Evolutionary conservation across 148 eudicot genomes (phyloP).

Genomic region (Amaranthus hypochondriacus): DNA sequence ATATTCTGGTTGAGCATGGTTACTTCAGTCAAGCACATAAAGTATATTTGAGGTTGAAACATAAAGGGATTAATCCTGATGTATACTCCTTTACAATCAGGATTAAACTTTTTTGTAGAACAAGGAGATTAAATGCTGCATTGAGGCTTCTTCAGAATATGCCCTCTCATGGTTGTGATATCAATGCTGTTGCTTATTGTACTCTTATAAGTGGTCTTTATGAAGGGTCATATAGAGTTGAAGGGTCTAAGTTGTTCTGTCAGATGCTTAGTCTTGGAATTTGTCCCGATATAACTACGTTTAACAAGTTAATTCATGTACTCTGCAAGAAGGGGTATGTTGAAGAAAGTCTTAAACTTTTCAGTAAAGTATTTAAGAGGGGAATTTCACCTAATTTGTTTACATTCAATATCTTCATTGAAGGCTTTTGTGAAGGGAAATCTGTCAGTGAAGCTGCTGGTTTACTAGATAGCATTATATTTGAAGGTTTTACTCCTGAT

Average conservation of each 20-base stretch:
- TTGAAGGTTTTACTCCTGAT: constrained; percentile 66
- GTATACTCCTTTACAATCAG: constrained; percentile 76
- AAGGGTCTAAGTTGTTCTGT: constrained; percentile 67
- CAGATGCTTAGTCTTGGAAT: constrained; percentile 73
- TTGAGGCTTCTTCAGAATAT: constrained; percentile 76
- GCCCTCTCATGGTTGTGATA: constrained; percentile 60
- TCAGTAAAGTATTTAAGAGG: constrained; percentile 74
- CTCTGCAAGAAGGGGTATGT: constrained; percentile 67
- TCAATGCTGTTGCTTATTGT: constrained; percentile 84
- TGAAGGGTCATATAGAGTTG: constrained; percentile 42
- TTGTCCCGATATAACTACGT: constrained; percentile 60
- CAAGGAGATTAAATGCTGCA: constrained; percentile 65
- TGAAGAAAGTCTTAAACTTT: constrained; percentile 58
- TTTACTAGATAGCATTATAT: constrained; percentile 40
- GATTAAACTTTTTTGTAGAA: constrained; percentile 88
- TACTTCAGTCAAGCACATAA: constrained; percentile 84
- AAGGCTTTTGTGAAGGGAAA: constrained; percentile 70
- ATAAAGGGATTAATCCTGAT: constrained; percentile 67
- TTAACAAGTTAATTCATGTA: constrained; percentile 74
- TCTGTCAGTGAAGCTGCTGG: constrained; percentile 55
- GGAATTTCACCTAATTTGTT: constrained; percentile 83
- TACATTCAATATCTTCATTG: constrained; percentile 72
- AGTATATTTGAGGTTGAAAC: constrained; percentile 80
- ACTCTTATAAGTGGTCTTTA: constrained; percentile 74
- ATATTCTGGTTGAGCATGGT: constrained; percentile 66